Evolutionary conservation across 306 rosid species (phyloP), one percentile per base, ranked within the genome.

Genomic region (Rosa rugosa): DNA sequence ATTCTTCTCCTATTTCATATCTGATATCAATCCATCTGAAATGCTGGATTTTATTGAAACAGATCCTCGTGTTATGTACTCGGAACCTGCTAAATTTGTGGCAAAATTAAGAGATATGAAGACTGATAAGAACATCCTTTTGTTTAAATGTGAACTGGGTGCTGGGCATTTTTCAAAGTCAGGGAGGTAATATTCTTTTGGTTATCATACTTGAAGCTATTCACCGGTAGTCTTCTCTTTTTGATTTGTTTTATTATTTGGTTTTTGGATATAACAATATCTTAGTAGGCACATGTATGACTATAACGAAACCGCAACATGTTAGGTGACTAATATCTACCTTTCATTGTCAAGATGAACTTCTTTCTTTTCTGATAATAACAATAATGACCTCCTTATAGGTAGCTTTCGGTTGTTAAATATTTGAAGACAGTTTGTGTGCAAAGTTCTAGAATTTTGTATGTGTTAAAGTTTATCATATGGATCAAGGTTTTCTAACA

Each of bases 91-190:
- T 7, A 92, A 94, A 83, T 94, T 83, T 81, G 97, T 94, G 77
- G 94, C 98, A 25, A 94, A 94, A 88, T 78, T 94, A 79, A 90
- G 98, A 84, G 97, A 85, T 65, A 57, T 72, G 88, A 92, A 92
- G 91, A 94, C 94, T 2, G 97, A 89, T 84, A 83, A 86, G 41
- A 94, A 88, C 77, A 77, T 81, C 41, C 84, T 92, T 67, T 74
- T 94, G 75, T 94, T 94, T 75, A 94, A 94, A 89, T 94, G 98
- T 73, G 97, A 94, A 82, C 85, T 94, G 77, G 98, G 97, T 54
- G 97, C 97, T 79, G 97, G 98, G 16, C 98, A 94, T 84, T 89
- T 84, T 82, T 89, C 98, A 0, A 94, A 94, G 82, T 94, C 98
- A 2, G 98, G 98, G 81, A 92, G 98, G 98, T 92, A 92, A 82